Percentiles rank a stretch among this genome's conserved stretches.
Evolutionary conservation across 73 alveolate species (phyloP).

Genomic region (Paramecium sexaurelia): DNA sequence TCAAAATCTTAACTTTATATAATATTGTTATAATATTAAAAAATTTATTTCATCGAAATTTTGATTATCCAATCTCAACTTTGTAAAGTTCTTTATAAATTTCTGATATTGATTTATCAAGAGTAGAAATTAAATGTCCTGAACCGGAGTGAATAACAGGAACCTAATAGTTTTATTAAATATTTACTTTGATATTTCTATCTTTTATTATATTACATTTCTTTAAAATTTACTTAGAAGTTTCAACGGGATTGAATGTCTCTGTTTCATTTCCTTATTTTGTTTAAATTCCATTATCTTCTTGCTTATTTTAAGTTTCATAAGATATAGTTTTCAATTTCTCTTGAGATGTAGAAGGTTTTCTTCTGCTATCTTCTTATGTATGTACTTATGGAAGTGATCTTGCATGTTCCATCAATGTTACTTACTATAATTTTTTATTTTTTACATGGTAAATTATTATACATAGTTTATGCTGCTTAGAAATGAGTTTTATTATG

Average conservation of each 20-base stretch:
- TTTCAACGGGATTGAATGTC: conserved; percentile 68
- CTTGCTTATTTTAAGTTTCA: neutral
- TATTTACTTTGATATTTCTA: conserved; percentile 48
- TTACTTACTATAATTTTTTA: neutral
- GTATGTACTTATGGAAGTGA: neutral
- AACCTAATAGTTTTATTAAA: neutral
- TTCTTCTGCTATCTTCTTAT: conserved; percentile 2
- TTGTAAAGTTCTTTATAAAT: conserved; percentile 49
- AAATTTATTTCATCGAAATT: conserved; percentile 1
- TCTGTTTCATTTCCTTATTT: conserved; percentile 54
- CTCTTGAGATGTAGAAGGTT: neutral
- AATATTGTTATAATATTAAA: neutral
- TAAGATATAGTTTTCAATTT: neutral
- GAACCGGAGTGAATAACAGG: conserved; percentile 17
- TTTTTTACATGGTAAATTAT: neutral
- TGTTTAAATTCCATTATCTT: neutral
- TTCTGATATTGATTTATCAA: conserved; percentile 67
- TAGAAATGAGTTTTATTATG: conserved; percentile 65
- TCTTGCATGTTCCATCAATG: neutral
- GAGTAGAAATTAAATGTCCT: conserved; percentile 65
- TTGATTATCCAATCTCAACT: neutral
- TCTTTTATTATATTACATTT: conserved; percentile 59
- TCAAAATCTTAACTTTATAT: too few species aligned
- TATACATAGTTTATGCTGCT: conserved; percentile 59
- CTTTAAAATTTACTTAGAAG: conserved; percentile 61